Conservation (phyloP, 1,284 basidiomycete genomes). For the Phenoliferia sp. region DNA sequence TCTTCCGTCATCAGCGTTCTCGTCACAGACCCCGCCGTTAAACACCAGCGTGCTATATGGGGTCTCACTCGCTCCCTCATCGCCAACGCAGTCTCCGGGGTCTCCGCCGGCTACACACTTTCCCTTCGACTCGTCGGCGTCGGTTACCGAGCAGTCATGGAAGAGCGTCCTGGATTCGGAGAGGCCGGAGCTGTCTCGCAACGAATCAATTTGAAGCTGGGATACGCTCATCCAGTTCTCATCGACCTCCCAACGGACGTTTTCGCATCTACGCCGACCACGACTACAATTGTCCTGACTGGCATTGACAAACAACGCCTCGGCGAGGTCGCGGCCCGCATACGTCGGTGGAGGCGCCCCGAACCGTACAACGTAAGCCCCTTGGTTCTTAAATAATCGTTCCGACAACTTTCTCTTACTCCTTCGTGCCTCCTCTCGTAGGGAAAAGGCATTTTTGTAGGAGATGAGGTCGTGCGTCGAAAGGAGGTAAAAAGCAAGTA, state of each 20-base stretch:
- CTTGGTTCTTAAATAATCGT: no score
- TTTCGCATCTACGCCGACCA: slow-evolving; percentile 52
- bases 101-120: slow-evolving; percentile 78
- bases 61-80: slow-evolving; percentile 86
- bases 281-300: slow-evolving; percentile 50
- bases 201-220: slow-evolving; percentile 77
- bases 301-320: slow-evolving; percentile 57
- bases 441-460: slow-evolving; percentile 78
- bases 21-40: slow-evolving; percentile 18
- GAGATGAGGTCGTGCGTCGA: slow-evolving; percentile 78
- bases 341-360: slow-evolving; percentile 77
- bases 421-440: no score
- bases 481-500: slow-evolving; percentile 96
- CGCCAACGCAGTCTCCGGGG: slow-evolving; percentile 82
- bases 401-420: neutral
- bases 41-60: slow-evolving; percentile 78
- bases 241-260: slow-evolving; percentile 70
- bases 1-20: slow-evolving; percentile 13
- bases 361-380: slow-evolving; percentile 98
- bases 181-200: no score
- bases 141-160: slow-evolving; percentile 83
- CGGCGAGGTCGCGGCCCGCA: slow-evolving; percentile 81
- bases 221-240: slow-evolving; percentile 83
- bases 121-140: slow-evolving; percentile 88
- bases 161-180: slow-evolving; percentile 61